Percentiles rank a stretch among this genome's conserved stretches.
Conservation (phyloP, 805 yeast genomes). For the Vanderwaltozyma tropicalis region DNA sequence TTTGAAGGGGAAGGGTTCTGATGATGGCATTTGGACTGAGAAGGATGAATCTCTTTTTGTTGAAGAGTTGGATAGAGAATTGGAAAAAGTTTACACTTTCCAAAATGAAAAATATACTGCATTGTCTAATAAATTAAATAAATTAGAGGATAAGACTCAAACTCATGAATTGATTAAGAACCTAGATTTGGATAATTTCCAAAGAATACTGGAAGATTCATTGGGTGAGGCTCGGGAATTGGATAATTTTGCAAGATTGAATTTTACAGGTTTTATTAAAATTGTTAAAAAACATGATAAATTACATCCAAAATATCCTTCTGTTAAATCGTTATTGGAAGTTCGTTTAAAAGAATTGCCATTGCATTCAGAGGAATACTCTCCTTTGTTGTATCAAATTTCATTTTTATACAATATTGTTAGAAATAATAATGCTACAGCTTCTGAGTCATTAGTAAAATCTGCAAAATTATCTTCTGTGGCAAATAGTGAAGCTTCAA, state of each 20-base stretch:
- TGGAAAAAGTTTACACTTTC: slow-evolving; percentile 69
- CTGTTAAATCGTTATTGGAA: slow-evolving; percentile 82
- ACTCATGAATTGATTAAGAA: slow-evolving; percentile 27
- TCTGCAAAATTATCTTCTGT: slow-evolving; percentile 29
- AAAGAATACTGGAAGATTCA: slow-evolving; percentile 59
- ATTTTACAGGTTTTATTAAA: slow-evolving; percentile 89
- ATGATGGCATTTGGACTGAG: slow-evolving; percentile 46
- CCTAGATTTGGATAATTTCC: slow-evolving; percentile 54
- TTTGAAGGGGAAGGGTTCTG: slow-evolving; percentile 18
- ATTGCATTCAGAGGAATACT: slow-evolving; percentile 88
- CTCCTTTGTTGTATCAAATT: slow-evolving; percentile 76
- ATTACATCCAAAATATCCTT: slow-evolving; percentile 64
- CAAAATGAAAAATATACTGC: slow-evolving; percentile 58
- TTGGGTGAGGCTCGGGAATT: slow-evolving; percentile 71
- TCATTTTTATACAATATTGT: slow-evolving; percentile 73
- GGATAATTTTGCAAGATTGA: slow-evolving; percentile 82
- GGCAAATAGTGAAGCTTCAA: slow-evolving; percentile 22
- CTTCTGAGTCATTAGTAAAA: slow-evolving; percentile 29
- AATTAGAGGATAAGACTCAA: slow-evolving; percentile 51
- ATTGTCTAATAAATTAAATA: slow-evolving; percentile 52
- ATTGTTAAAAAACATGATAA: slow-evolving; percentile 95
- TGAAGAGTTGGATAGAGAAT: slow-evolving; percentile 50
- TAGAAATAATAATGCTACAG: slow-evolving; percentile 43
- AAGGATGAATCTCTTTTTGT: slow-evolving; percentile 65
- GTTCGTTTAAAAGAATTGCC: slow-evolving; percentile 83